Base-by-base conservation (phyloP, 306 rosid genomes). In the Vigna trinervia region DNA sequence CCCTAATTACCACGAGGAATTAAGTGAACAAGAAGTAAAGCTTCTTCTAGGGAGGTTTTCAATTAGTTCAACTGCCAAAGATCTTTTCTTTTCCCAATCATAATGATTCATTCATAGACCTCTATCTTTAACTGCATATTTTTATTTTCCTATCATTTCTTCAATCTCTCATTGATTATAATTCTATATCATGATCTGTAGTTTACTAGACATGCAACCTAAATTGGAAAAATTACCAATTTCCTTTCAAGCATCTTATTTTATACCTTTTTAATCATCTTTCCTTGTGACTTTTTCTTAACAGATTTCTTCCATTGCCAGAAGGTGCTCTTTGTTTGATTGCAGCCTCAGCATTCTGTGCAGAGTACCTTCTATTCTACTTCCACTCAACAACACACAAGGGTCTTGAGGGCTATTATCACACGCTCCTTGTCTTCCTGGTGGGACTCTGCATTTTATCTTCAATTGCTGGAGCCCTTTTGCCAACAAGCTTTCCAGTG, bases 321-420 rank as follows among this genome's bases (percentile, higher is more conserved):
- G 88, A 92, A 74, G 97, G 93, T 48, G 80, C 93, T 64, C 97
- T 96, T 54, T 88, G 93, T 84, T 85, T 96, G 80, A 84, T 88
- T 5, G 90, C 91, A 23, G 88, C 96, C 57, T 23, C 90, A 15
- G 99, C 99, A 69, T 96, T 96, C 93, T 77, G 82, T 58, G 97
- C 94, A 0, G 99, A 96, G 78, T 92, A 87, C 77, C 97, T 96
- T 38, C 87, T 96, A 52, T 96, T 96, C 88, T 91, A 88, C 86
- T 96, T 96, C 60, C 99, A 96, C 78, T 96, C 99, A 58, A 96
- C 99, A 68, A 64, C 87, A 60, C 99, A 96, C 61, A 90, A 88
- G 79, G 98, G 99, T 60, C 92, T 96, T 5, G 98, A 92, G 67
- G 99, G 99, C 43, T 88, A 91, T 77, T 92, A 91, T 82, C 99